phyloP scores from a whole-genome alignment of 208 protist species.

The Leishmania aethiopica region DNA sequence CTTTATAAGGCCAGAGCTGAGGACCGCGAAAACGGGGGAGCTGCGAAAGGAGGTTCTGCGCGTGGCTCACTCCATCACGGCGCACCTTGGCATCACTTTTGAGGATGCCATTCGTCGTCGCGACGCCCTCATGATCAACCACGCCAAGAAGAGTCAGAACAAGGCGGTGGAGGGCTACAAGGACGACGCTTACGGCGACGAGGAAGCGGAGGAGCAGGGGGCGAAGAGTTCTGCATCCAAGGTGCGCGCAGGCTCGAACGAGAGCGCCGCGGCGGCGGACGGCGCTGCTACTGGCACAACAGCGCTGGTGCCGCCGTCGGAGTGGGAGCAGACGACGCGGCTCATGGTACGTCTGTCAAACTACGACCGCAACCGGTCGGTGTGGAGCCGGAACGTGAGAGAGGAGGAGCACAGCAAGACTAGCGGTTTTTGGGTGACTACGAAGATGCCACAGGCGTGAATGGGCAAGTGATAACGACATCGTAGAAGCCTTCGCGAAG shows the following conservation, averaged over 20 bases:
- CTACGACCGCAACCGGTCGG: conserved; percentile 53
- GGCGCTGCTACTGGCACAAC: not conserved
- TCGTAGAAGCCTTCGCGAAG: not conserved
- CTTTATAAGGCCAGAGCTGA: conserved; percentile 67
- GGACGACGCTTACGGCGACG: conserved; percentile 34
- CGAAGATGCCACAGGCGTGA: conserved; percentile 37
- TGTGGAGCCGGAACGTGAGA: conserved; percentile 76
- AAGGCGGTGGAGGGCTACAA: conserved; percentile 23
- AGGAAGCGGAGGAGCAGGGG: conserved; percentile 16
- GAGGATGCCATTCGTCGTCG: conserved; percentile 72
- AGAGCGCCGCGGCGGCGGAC: too few species aligned
- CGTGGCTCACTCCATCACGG: conserved; percentile 67
- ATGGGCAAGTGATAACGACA: not conserved
- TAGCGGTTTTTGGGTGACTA: conserved; percentile 84
- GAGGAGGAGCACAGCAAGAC: conserved; percentile 42
- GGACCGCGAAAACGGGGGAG: conserved; percentile 27
- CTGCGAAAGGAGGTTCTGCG: conserved; percentile 61
- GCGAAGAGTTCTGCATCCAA: not conserved
- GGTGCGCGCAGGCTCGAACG: not conserved
- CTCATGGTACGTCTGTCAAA: conserved; percentile 49
- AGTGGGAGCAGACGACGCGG: conserved; percentile 55
- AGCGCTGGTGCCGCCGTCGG: conserved; percentile 7
- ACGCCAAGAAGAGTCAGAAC: conserved; percentile 36
- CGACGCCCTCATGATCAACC: conserved; percentile 79
- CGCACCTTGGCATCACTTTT: conserved; percentile 70